Conservation (phyloP, 208 protist genomes). For the Acanthamoeba lenticulata region DNA sequence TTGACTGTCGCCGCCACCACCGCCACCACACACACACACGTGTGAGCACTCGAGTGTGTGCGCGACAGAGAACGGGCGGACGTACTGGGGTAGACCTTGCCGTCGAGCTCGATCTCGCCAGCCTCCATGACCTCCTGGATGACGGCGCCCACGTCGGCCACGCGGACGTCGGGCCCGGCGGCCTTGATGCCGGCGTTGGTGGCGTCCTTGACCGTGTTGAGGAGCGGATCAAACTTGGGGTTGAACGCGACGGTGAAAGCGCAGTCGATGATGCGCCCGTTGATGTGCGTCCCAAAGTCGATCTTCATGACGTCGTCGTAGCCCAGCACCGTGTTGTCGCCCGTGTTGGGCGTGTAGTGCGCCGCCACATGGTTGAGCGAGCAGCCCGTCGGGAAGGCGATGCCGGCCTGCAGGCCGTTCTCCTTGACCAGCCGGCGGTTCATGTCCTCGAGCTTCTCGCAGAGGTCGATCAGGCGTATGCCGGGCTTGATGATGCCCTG, state of each 20-base stretch:
- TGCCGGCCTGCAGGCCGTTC: conserved; percentile 74
- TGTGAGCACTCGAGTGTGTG: background rate
- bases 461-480: conserved; percentile 80
- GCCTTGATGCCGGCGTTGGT: conserved; percentile 97
- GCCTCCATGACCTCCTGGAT: conserved; percentile 99
- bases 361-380: conserved; percentile 98
- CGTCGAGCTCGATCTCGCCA: conserved; percentile 96
- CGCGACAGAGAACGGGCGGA: background rate
- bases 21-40: background rate
- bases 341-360: conserved; percentile 98
- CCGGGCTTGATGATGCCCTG: conserved; percentile 67
- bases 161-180: conserved; percentile 96
- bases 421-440: conserved; percentile 59
- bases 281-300: conserved; percentile 98
- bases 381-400: conserved; percentile 87
- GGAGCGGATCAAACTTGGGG: conserved; percentile 95
- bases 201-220: conserved; percentile 96
- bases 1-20: conserved; percentile 94
- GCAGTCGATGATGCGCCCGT: conserved; percentile 97
- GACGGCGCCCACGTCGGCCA: conserved; percentile 95
- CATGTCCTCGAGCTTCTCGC: conserved; percentile 75
- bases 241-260: conserved; percentile 98
- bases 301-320: conserved; percentile 98
- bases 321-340: conserved; percentile 94
- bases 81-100: conserved; percentile 87